Evolutionary conservation across 140 eudicot species (phyloP).

Genomic region (Flaveria floridana): DNA sequence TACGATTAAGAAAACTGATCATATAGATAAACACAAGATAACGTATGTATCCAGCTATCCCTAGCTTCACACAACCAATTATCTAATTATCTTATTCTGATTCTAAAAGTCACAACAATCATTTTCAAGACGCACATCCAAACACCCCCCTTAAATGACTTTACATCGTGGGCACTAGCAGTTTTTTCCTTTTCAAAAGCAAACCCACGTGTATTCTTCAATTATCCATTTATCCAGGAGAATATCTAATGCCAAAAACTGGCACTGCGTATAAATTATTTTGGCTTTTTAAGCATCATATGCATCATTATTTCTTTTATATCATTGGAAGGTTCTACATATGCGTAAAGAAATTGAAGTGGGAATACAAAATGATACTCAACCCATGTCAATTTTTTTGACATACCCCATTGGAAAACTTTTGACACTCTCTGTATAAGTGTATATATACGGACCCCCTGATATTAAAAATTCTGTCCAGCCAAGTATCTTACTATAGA

Average conservation of each 20-base stretch:
- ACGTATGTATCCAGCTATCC: not conserved
- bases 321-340: not conserved
- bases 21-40: not conserved
- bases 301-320: not conserved
- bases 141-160: not conserved
- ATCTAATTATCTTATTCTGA: not conserved
- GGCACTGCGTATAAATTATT: constrained; percentile 7
- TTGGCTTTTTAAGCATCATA: not conserved
- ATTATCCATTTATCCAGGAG: constrained; percentile 15
- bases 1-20: not conserved
- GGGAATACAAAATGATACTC: not conserved
- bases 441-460: too few relatives aligned
- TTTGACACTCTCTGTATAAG: not conserved
- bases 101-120: not conserved
- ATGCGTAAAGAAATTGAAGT: not conserved
- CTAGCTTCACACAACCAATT: not conserved
- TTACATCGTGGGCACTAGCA: constrained; percentile 10
- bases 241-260: constrained; percentile 4
- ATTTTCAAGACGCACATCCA: not conserved
- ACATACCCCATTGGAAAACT: not conserved
- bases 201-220: constrained; percentile 21
- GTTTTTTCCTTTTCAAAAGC: constrained; percentile 12
- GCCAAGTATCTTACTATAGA: not conserved
- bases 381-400: not conserved
- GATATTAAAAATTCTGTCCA: not conserved